Conservation (phyloP, 169 alveolate species). For the Blepharisma undulans region DNA sequence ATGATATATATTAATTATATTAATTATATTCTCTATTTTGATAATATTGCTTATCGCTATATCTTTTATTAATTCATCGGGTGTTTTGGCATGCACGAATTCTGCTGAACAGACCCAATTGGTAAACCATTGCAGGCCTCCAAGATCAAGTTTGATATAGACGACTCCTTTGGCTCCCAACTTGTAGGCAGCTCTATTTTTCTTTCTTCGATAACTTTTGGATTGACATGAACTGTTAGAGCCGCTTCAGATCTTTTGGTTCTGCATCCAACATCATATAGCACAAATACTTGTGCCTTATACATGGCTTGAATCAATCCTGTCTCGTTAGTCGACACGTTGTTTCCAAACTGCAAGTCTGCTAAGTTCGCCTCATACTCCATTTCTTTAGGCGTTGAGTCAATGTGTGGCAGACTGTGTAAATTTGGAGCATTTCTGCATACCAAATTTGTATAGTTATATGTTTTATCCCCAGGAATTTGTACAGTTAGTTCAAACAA, state of each 20-base stretch:
- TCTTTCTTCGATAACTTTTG: not conserved
- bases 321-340: not conserved
- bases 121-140: conserved; percentile 20
- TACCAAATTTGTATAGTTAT: not conserved
- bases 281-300: not conserved
- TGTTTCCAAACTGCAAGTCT: not conserved
- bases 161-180: conserved; percentile 13
- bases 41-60: not conserved
- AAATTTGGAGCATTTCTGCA: not conserved
- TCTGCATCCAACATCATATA: conserved; percentile 29
- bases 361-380: not conserved
- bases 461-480: not conserved
- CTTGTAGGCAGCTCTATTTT: not conserved
- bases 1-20: not conserved
- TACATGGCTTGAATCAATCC: not conserved
- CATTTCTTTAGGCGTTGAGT: not conserved
- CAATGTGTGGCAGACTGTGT: not conserved
- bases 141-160: not conserved
- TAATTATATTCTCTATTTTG: not conserved
- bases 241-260: not conserved
- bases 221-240: conserved; percentile 7
- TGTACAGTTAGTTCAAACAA: not conserved
- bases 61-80: not conserved
- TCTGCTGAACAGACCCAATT: not conserved
- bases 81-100: not conserved